Percentiles rank a stretch among this genome's conserved stretches.
These are phyloP conservation scores for Rhynchosporium graminicola DNA, from an alignment of 2,329 filamentous ascomycete species.

Conservation along the genomic window DNA sequence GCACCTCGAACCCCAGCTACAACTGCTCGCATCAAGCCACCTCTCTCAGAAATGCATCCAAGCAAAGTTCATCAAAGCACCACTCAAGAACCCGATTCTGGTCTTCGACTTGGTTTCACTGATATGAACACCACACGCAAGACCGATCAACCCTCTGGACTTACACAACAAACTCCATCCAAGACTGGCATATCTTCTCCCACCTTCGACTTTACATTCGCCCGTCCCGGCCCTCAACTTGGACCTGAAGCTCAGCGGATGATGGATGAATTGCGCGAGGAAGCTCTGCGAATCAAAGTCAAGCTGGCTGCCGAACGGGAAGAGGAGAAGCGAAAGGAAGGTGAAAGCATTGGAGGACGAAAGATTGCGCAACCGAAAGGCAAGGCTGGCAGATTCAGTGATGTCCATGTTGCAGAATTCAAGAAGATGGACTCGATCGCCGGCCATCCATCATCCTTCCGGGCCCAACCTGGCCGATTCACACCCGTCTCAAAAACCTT, in stretches of 20 bases:
- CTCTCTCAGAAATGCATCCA: slow-evolving; percentile 86
- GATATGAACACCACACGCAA: slow-evolving; percentile 56
- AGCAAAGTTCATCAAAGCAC: slow-evolving; percentile 76
- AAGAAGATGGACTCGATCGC: slow-evolving; percentile 98
- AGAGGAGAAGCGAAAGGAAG: slow-evolving; percentile 51
- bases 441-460: slow-evolving; percentile 78
- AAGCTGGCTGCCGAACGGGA: slow-evolving; percentile 65
- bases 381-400: slow-evolving; percentile 77
- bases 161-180: slow-evolving; percentile 63
- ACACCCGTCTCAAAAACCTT: slow-evolving; percentile 51
- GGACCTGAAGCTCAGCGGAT: slow-evolving; percentile 62
- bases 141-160: slow-evolving; percentile 43
- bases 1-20: slow-evolving; percentile 59
- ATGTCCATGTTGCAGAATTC: slow-evolving; percentile 83
- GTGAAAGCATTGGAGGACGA: slow-evolving; percentile 50
- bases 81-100: slow-evolving; percentile 75
- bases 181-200: slow-evolving; percentile 57
- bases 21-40: slow-evolving; percentile 66
- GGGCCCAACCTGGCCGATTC: slow-evolving; percentile 55
- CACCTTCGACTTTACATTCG: slow-evolving; percentile 66
- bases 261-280: slow-evolving; percentile 68
- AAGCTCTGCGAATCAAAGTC: slow-evolving; percentile 70
- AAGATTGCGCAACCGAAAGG: slow-evolving; percentile 81
- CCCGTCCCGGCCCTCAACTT: slow-evolving; percentile 55
- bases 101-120: slow-evolving; percentile 78